Evolutionary conservation across 139 green algal species (phyloP).

Genomic region (Astrephomene gubernaculifera): DNA sequence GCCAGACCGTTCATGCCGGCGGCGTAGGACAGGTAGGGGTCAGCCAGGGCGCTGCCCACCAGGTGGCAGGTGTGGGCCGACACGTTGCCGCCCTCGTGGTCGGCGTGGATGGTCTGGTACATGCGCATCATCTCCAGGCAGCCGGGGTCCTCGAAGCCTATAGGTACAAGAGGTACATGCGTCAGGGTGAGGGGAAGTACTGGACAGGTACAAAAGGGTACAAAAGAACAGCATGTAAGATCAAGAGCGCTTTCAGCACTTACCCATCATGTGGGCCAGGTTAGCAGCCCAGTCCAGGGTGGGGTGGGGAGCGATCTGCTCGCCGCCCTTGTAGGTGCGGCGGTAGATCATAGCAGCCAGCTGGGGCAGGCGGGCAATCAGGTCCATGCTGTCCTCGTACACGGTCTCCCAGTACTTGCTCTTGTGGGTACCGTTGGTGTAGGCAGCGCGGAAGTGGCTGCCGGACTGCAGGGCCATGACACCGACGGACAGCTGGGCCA

Average conservation of each 20-base stretch:
- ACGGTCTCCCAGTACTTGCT: conserved; percentile 90
- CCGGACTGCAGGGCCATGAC: conserved; percentile 88
- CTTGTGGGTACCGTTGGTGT: conserved; percentile 91
- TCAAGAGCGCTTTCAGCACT: no score
- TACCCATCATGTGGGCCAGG: conserved; percentile 96
- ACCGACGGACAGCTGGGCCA: conserved; percentile 89
- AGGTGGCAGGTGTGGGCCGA: conserved; percentile 95
- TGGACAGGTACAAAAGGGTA: no score
- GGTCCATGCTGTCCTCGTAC: conserved; percentile 94
- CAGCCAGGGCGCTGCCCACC: conserved; percentile 93
- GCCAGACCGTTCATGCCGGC: conserved; percentile 96
- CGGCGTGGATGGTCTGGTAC: conserved; percentile 97
- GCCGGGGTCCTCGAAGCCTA: conserved; percentile 69
- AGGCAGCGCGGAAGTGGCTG: conserved; percentile 89
- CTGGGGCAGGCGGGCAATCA: conserved; percentile 94
- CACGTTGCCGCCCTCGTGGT: conserved; percentile 93
- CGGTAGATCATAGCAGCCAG: conserved; percentile 87
- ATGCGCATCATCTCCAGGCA: conserved; percentile 95
- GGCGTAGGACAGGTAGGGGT: conserved; percentile 96
- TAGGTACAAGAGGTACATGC: no score
- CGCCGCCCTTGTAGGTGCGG: conserved; percentile 47
- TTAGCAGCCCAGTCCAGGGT: conserved; percentile 96
- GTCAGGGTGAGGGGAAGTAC: no score
- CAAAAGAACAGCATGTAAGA: no score
- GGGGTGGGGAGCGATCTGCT: conserved; percentile 72